Conservation (phyloP, 78 protist genomes). For the Guillardia theta region DNA sequence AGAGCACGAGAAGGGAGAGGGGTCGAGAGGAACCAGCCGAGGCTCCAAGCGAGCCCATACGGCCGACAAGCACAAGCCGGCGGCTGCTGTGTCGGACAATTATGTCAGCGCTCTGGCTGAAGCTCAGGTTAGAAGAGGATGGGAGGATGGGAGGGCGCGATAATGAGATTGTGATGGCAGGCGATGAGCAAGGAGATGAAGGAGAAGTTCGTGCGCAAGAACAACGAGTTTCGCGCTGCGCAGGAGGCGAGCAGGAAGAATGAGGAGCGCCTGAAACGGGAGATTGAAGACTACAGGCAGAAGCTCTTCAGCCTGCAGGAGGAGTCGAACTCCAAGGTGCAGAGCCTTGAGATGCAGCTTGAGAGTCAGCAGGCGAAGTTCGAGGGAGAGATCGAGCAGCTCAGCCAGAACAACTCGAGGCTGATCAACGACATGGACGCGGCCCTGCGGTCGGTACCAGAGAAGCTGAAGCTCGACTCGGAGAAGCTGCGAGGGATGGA, state of each 20-base stretch:
- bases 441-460: slow-evolving; percentile 11
- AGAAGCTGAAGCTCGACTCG: slow-evolving; percentile 14
- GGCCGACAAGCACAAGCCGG: background rate
- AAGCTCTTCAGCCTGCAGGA: background rate
- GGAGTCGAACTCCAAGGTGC: background rate
- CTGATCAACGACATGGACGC: slow-evolving; percentile 38
- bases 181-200: slow-evolving; percentile 6
- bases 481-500: background rate
- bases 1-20: background rate
- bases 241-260: background rate
- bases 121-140: background rate
- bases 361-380: background rate
- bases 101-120: background rate
- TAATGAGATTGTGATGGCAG: background rate
- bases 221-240: slow-evolving; percentile 38
- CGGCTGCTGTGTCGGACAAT: background rate
- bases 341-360: background rate
- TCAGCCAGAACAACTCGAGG: background rate
- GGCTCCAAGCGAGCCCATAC: background rate
- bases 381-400: background rate
- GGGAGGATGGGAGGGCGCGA: background rate
- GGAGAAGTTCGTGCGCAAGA: background rate
- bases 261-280: background rate
- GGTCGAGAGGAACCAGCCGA: background rate
- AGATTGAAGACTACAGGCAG: background rate